These are phyloP conservation scores for Dioszegia aurantiaca DNA, from an alignment of 768 basidiomycete genomes.

Conservation along the genomic window DNA sequence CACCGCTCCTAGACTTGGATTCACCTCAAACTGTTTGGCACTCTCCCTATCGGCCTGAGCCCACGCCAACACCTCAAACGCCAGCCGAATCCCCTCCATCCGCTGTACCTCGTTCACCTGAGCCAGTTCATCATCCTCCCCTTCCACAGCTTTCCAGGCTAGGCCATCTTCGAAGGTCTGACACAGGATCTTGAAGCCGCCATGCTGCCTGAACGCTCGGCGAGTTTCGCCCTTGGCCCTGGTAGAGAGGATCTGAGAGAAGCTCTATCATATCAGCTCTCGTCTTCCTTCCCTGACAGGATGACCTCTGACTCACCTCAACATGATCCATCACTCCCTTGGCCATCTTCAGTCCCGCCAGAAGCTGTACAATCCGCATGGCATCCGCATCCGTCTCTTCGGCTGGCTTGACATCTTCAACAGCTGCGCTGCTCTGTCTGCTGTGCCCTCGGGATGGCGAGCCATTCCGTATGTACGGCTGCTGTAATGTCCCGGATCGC, in stretches of 20 bases:
- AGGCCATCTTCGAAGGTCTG: slow-evolving; percentile 20
- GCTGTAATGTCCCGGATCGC: slow-evolving; percentile 3
- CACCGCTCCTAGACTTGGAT: not conserved
- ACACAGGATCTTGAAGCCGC: slow-evolving; percentile 27
- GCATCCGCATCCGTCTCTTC: slow-evolving; percentile 33
- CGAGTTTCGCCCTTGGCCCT: slow-evolving; percentile 21
- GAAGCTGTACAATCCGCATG: slow-evolving; percentile 22
- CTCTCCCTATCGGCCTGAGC: slow-evolving; percentile 29
- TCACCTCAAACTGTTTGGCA: slow-evolving; percentile 27
- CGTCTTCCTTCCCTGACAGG: not conserved
- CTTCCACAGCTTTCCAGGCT: slow-evolving; percentile 15
- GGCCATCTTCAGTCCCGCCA: slow-evolving; percentile 24
- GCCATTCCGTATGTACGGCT: not conserved
- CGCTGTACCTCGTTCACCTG: slow-evolving; percentile 44
- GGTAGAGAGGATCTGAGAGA: slow-evolving; percentile 31
- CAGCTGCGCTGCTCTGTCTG: slow-evolving; percentile 1
- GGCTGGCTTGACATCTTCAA: slow-evolving; percentile 21
- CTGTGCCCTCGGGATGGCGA: slow-evolving; percentile 1
- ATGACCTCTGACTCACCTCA: slow-evolving; percentile 23
- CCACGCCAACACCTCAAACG: slow-evolving; percentile 36
- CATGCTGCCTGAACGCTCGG: slow-evolving; percentile 35
- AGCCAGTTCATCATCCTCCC: slow-evolving; percentile 23
- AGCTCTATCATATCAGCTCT: slow-evolving; percentile 21
- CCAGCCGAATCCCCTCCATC: slow-evolving; percentile 37
- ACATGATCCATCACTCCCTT: slow-evolving; percentile 34